phyloP scores from a whole-genome alignment of 306 rosid species.

The Clitoria ternatea region DNA sequence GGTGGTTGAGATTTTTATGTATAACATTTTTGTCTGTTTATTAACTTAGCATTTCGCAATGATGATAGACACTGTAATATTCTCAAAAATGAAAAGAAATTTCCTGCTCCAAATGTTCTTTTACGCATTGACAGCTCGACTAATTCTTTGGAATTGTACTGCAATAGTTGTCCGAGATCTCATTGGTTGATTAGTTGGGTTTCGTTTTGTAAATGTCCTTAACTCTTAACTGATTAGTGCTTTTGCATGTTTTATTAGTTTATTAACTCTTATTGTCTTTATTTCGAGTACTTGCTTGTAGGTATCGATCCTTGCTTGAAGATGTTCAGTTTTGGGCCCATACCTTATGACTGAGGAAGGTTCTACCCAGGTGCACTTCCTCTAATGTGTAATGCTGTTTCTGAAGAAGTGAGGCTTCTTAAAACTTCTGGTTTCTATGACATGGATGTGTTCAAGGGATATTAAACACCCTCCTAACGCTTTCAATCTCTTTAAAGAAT shows the following conservation, averaged over 20 bases:
- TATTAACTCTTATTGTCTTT: background rate
- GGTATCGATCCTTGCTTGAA: background rate
- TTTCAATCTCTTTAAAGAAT: no score
- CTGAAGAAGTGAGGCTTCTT: background rate
- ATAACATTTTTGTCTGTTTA: conserved; percentile 18
- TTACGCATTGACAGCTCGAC: background rate
- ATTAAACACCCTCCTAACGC: background rate
- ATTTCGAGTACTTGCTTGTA: background rate
- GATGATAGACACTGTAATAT: conserved; percentile 25
- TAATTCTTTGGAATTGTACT: background rate
- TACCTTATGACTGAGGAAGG: background rate
- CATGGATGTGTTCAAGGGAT: no score
- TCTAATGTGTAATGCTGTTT: background rate
- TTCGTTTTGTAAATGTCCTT: background rate
- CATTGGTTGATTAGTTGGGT: background rate
- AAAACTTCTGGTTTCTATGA: no score
- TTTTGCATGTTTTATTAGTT: background rate
- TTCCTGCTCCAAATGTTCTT: background rate
- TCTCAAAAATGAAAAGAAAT: conserved; percentile 17
- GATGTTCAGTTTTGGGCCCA: background rate
- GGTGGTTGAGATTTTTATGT: background rate
- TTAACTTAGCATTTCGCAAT: background rate
- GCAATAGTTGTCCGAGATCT: background rate
- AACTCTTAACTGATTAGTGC: background rate
- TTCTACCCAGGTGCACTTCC: background rate